A percentile compares a stretch with the other conserved stretches of the same genome.
phyloP scores from a whole-genome alignment of 306 rosid species.

The Gynostemma pentaphyllum region DNA sequence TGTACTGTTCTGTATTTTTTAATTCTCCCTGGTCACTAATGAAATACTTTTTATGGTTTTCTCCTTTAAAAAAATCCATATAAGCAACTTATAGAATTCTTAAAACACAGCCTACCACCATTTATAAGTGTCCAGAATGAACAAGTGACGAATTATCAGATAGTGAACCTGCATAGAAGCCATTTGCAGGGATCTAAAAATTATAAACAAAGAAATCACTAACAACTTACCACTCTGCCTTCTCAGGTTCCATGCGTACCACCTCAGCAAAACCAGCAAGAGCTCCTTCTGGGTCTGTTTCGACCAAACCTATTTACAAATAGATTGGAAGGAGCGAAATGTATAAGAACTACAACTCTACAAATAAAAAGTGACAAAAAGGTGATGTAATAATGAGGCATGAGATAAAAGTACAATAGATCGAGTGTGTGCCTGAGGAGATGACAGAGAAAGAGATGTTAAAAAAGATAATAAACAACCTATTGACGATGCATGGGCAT shows the following conservation, averaged over 20 bases:
- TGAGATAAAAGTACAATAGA: not conserved
- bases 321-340: not conserved
- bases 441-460: not conserved
- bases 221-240: slow-evolving; percentile 74
- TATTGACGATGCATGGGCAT: not conserved
- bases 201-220: not conserved
- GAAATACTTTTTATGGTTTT: too few relatives aligned
- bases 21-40: too few relatives aligned
- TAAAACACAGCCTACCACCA: not conserved
- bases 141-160: not conserved
- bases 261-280: slow-evolving; percentile 87
- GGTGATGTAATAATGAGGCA: not conserved
- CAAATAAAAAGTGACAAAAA: not conserved
- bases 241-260: slow-evolving; percentile 79
- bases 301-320: slow-evolving; percentile 56
- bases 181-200: not conserved
- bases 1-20: too few relatives aligned
- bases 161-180: not conserved
- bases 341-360: not conserved
- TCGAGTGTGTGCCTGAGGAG: not conserved
- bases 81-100: not conserved
- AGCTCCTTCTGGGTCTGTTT: slow-evolving; percentile 85
- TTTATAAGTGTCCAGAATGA: not conserved
- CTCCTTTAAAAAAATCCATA: too few relatives aligned
- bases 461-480: not conserved